A percentile compares a stretch with the other conserved stretches of the same genome.
Conservation (phyloP, 2,329 filamentous ascomycete species). For the Trichophyton rubrum region DNA sequence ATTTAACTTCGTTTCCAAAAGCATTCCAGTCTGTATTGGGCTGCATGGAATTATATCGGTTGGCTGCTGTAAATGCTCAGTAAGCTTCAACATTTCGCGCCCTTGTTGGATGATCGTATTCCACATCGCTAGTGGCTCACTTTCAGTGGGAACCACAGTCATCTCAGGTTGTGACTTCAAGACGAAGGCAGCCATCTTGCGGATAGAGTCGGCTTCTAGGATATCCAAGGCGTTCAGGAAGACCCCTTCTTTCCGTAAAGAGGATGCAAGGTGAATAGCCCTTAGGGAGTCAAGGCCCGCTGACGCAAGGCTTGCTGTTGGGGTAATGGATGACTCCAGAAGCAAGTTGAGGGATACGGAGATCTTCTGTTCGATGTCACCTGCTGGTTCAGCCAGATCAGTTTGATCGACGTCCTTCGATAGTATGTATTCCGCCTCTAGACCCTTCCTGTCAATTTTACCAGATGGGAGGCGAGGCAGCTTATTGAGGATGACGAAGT, state of each 20-base stretch:
- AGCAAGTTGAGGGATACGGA: slow-evolving; percentile 30
- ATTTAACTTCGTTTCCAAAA: slow-evolving; percentile 56
- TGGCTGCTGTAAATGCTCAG: slow-evolving; percentile 15
- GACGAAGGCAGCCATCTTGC: slow-evolving; percentile 22
- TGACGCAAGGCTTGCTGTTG: slow-evolving; percentile 37
- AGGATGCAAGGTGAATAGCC: slow-evolving; percentile 52
- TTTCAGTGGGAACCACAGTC: slow-evolving; percentile 1
- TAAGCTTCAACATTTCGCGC: slow-evolving; percentile 33
- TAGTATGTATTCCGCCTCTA: slow-evolving; percentile 44
- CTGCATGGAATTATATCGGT: slow-evolving; percentile 49
- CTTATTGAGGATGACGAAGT: slow-evolving; percentile 50
- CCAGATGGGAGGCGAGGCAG: slow-evolving; percentile 72
- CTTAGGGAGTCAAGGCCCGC: slow-evolving; percentile 55
- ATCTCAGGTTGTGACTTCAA: slow-evolving; percentile 12
- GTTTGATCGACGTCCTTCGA: slow-evolving; percentile 16
- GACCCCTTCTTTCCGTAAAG: slow-evolving; percentile 47
- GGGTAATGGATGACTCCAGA: slow-evolving; percentile 29
- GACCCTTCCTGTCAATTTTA: slow-evolving; percentile 59
- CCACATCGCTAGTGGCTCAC: slow-evolving; percentile 12
- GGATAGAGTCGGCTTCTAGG: slow-evolving; percentile 43
- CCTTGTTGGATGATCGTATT: slow-evolving; percentile 18
- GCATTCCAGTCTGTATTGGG: slow-evolving; percentile 65
- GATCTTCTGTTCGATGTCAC: slow-evolving; percentile 25
- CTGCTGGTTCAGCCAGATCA: slow-evolving; percentile 14
- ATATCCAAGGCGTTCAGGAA: slow-evolving; percentile 48